A percentile compares a stretch with the other conserved stretches of the same genome.
Conservation (phyloP, 768 basidiomycete genomes). For the Mycena metata region DNA sequence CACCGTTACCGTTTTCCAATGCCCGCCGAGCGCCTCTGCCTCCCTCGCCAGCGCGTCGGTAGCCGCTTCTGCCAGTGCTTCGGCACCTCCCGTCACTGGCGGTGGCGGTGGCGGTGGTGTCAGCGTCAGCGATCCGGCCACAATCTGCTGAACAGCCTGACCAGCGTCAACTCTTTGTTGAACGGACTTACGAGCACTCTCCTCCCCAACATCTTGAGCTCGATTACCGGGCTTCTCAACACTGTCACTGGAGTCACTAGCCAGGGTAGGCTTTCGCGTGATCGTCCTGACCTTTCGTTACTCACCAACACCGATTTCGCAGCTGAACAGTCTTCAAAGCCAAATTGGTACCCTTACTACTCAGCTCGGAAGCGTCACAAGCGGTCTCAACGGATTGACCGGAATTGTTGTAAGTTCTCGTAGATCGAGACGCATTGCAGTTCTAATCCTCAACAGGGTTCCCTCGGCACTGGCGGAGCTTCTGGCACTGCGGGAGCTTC, state of each 20-base stretch:
- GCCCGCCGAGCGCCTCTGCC: neutral
- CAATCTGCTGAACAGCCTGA: neutral
- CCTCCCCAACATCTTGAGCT: neutral
- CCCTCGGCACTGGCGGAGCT: no score
- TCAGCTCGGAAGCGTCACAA: no score
- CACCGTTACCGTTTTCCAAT: neutral
- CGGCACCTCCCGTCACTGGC: no score
- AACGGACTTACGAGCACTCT: neutral
- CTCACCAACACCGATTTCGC: no score
- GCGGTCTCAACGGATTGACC: no score
- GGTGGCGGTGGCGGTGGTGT: neutral
- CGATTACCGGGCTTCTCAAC: neutral
- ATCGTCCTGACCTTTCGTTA: no score
- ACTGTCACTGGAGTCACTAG: neutral
- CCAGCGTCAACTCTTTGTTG: neutral
- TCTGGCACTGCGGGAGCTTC: no score
- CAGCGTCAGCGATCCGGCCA: neutral
- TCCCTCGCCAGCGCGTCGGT: neutral
- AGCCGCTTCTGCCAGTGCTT: neutral
- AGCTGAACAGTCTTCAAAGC: no score
- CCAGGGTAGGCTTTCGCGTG: neutral
- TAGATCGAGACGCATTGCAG: no score
- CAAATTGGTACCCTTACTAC: no score
- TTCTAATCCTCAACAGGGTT: no score
- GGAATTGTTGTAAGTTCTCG: no score